Evolutionary conservation across 768 basidiomycete species (phyloP).

Genomic region (Suillus clintonianus): DNA sequence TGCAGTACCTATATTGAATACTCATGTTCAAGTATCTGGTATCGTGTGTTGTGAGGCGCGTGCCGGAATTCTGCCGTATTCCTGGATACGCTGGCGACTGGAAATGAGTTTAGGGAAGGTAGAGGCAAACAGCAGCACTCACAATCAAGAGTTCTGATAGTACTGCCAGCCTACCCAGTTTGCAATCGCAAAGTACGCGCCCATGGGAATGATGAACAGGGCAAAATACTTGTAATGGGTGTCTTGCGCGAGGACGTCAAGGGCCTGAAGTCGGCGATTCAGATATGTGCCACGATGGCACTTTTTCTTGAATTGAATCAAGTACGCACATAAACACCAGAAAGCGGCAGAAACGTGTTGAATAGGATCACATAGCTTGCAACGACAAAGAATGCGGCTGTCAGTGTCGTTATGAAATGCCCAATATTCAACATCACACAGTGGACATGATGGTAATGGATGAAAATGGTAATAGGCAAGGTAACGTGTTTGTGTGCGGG

Average conservation of each 20-base stretch:
- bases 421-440: constrained; percentile 40
- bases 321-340: constrained; percentile 51
- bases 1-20: neutral
- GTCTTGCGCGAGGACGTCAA: constrained; percentile 68
- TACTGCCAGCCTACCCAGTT: constrained; percentile 99
- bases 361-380: constrained; percentile 66
- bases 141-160: constrained; percentile 78
- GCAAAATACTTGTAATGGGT: constrained; percentile 90
- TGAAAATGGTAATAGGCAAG: constrained; percentile 6
- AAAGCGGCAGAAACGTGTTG: constrained; percentile 60
- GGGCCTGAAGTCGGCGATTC: constrained; percentile 46
- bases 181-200: constrained; percentile 89
- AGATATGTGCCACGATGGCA: neutral
- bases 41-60: constrained; percentile 10
- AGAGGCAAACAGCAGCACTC: neutral
- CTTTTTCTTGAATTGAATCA: neutral
- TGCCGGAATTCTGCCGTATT: no score
- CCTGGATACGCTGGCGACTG: neutral
- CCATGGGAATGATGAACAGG: constrained; percentile 77
- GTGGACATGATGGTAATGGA: constrained; percentile 14
- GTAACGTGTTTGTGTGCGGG: constrained; percentile 1
- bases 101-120: no score
- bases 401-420: constrained; percentile 47
- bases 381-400: constrained; percentile 54
- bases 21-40: constrained; percentile 12